Percentiles rank a stretch among this genome's conserved stretches.
Conservation (phyloP, 495 filamentous ascomycete species). For the Pyrenula aspistea region DNA sequence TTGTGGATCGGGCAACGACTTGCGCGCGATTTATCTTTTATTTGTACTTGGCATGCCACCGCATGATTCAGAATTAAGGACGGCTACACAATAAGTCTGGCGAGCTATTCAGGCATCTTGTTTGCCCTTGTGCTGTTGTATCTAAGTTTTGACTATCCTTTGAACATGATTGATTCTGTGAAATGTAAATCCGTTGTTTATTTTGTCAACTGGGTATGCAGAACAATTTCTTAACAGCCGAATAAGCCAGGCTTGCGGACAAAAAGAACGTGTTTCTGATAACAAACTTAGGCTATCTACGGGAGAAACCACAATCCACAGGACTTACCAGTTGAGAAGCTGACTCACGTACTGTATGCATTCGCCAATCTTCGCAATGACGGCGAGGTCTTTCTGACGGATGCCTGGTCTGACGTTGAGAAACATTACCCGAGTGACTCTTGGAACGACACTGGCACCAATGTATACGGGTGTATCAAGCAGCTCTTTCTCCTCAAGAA, state of each 20-base stretch:
- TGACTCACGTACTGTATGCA: constrained; percentile 87
- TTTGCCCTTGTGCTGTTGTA: neutral
- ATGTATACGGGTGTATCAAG: constrained; percentile 86
- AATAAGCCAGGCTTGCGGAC: neutral
- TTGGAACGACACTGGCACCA: constrained; percentile 54
- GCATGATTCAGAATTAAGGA: no score
- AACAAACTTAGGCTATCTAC: constrained; percentile 58
- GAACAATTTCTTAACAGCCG: neutral
- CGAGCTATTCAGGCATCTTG: no score
- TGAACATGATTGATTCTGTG: neutral
- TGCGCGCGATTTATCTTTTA: no score
- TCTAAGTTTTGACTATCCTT: neutral
- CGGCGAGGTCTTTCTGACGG: constrained; percentile 75
- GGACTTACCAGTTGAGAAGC: constrained; percentile 71
- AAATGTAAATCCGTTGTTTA: constrained; percentile 36
- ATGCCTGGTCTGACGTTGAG: constrained; percentile 74
- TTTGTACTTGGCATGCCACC: no score
- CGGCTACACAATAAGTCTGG: no score
- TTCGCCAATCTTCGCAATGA: constrained; percentile 75
- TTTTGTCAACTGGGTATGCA: constrained; percentile 45
- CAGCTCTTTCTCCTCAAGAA: constrained; percentile 89
- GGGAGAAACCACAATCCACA: constrained; percentile 74
- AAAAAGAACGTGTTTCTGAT: neutral
- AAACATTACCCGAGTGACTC: constrained; percentile 80
- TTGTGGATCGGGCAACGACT: no score